A percentile compares a stretch with the other conserved stretches of the same genome.
Evolutionary conservation across 306 rosid species (phyloP).

Genomic region (Sesbania bispinosa): DNA sequence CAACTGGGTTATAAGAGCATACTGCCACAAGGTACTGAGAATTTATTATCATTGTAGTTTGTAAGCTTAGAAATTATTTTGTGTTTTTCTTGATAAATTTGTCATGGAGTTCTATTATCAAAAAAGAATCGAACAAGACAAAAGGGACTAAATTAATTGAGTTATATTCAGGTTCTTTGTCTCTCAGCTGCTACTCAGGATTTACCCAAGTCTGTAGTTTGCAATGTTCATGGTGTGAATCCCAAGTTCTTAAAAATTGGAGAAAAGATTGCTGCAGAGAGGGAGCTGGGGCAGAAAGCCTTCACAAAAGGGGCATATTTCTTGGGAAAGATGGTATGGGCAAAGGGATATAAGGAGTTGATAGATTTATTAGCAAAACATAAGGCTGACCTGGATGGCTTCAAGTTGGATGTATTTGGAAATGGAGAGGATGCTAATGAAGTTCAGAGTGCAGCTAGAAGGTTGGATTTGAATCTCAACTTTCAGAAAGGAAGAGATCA

Average conservation of each 20-base stretch:
- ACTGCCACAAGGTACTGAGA: constrained; percentile 78
- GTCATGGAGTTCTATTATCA: neutral
- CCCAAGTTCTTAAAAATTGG: constrained; percentile 90
- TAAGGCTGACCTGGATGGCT: constrained; percentile 77
- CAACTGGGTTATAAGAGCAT: constrained; percentile 87
- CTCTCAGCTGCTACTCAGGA: constrained; percentile 98
- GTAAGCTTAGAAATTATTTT: constrained; percentile 2
- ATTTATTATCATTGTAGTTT: constrained; percentile 3
- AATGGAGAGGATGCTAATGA: constrained; percentile 93
- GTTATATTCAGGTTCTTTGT: constrained; percentile 78
- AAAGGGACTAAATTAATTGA: constrained; percentile 7
- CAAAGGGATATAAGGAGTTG: constrained; percentile 89
- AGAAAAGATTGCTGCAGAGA: constrained; percentile 71
- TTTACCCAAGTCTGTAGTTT: constrained; percentile 81
- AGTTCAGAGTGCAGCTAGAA: constrained; percentile 79
- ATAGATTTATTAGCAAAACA: constrained; percentile 76
- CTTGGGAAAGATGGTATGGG: constrained; percentile 99
- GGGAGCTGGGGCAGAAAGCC: constrained; percentile 69
- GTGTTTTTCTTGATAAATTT: constrained; percentile 2
- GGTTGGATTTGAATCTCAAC: constrained; percentile 80
- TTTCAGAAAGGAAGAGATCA: constrained; percentile 96
- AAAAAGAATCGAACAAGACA: neutral
- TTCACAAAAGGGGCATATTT: constrained; percentile 97
- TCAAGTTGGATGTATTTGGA: constrained; percentile 90
- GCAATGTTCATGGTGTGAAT: constrained; percentile 99